Evolutionary conservation across 371 early-diverging fungal genomes (phyloP), one percentile per base, ranked within the genome.

Genomic region (Mucor piriformis): DNA sequence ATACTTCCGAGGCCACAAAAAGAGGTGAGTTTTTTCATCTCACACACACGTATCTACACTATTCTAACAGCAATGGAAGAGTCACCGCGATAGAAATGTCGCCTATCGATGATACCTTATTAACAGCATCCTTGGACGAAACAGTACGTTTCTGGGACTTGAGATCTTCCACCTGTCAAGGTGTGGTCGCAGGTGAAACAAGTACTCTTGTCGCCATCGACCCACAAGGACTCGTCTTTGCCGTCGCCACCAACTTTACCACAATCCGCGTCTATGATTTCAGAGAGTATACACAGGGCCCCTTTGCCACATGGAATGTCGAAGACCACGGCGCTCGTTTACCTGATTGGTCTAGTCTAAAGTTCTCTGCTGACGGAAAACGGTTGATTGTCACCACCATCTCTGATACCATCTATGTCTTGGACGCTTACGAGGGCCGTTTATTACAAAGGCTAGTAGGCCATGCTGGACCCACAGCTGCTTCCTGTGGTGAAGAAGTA

Each of bases 1-100:
- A 16, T 97, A 96, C 71, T 97, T 95, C 74, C 76, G 77, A 32
- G 98, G 96, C 3, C 98, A 97, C 65, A 85, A 76, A 25, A 79
- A 77, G 44, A 79, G 77, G 92, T 90, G 79, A 35, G 2, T 0
- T 4, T n/a, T n/a, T n/a, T n/a, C n/a, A n/a, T n/a, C n/a, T n/a
- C n/a, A 4, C 24, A 29, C 40, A 40, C 1, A 46, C 7, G 20
- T 20, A 42, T 13, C 6, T 38, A 38, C 15, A 10, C 5, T 40
- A 2, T n/a, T 40, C 6, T 6, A n/a, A 40, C 15, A 40, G 6
- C 10, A 23, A 12, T 3, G 6, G 29, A 64, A 89, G 89, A 38
- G 94, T 95, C 6, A 77, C 81, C 6, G 71, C 83, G 6, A 63
- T 95, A 16, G 92, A 90, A 61, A 85, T 94, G 87, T 88, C 88